These are phyloP conservation scores for Ganoderma resinaceum DNA, from an alignment of 1,284 basidiomycete genomes.

Conservation along the genomic window DNA sequence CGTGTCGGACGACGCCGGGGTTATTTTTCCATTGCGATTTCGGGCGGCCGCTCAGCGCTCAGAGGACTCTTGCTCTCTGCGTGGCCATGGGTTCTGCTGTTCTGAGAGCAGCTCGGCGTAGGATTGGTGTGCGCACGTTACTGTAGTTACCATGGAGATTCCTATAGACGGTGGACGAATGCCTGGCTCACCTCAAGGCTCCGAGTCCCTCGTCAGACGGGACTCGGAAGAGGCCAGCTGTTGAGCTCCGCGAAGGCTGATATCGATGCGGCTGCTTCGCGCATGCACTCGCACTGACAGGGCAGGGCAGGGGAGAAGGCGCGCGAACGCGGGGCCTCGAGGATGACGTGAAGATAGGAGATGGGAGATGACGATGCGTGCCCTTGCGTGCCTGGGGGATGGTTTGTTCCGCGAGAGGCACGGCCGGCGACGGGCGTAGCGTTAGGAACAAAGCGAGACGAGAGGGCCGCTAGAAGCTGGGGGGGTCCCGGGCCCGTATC, in stretches of 20 bases:
- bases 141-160: conserved; percentile 1
- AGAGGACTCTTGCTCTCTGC: too few species aligned
- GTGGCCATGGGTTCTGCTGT: too few species aligned
- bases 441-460: not conserved
- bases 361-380: not conserved
- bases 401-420: not conserved
- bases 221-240: not conserved
- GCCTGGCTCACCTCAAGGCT: not conserved
- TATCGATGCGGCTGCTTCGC: not conserved
- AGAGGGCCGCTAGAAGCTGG: not conserved
- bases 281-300: not conserved
- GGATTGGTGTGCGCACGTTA: not conserved
- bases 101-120: not conserved
- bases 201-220: not conserved
- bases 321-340: not conserved
- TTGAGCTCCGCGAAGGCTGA: not conserved
- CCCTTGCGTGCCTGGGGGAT: not conserved
- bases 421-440: not conserved
- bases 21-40: not conserved
- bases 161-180: not conserved
- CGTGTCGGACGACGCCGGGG: not conserved
- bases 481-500: not conserved
- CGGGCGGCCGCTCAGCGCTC: not conserved
- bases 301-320: not conserved
- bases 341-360: conserved; percentile 1